phyloP scores from a whole-genome alignment of 495 filamentous ascomycete genomes.

The Penicillium psychrofluorescens region DNA sequence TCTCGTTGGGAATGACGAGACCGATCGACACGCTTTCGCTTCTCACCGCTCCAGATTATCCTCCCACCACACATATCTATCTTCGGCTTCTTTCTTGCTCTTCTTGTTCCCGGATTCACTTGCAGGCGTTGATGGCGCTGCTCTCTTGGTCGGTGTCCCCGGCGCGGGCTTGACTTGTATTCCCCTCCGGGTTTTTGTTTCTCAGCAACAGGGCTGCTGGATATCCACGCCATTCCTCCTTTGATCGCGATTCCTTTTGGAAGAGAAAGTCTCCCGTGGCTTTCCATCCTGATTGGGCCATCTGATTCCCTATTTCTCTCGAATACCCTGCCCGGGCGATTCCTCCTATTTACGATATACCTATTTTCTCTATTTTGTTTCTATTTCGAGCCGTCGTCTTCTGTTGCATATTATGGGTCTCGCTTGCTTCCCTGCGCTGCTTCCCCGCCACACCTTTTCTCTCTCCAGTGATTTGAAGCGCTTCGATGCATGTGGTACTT shows the following conservation, averaged over 20 bases:
- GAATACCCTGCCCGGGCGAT: no score
- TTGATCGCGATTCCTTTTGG: neutral
- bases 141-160: slow-evolving; percentile 18
- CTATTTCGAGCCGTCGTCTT: slow-evolving; percentile 3
- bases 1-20: no score
- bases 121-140: slow-evolving; percentile 30
- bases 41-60: slow-evolving; percentile 2
- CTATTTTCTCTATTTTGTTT: slow-evolving; percentile 4
- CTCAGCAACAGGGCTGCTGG: neutral
- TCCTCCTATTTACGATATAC: neutral
- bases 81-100: slow-evolving; percentile 12
- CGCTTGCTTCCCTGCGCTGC: no score
- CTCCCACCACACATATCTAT: slow-evolving; percentile 14
- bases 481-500: slow-evolving; percentile 8
- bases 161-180: slow-evolving; percentile 25
- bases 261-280: neutral
- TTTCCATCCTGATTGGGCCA: neutral
- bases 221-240: slow-evolving; percentile 1
- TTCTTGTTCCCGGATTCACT: slow-evolving; percentile 13
- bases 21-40: slow-evolving; percentile 3
- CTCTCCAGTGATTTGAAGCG: neutral
- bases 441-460: no score
- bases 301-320: neutral
- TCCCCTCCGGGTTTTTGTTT: slow-evolving; percentile 9
- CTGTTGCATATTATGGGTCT: no score